Evolutionary conservation across 192 early-diverging fungal species (phyloP).

Genomic region (Coemansia sp.): DNA sequence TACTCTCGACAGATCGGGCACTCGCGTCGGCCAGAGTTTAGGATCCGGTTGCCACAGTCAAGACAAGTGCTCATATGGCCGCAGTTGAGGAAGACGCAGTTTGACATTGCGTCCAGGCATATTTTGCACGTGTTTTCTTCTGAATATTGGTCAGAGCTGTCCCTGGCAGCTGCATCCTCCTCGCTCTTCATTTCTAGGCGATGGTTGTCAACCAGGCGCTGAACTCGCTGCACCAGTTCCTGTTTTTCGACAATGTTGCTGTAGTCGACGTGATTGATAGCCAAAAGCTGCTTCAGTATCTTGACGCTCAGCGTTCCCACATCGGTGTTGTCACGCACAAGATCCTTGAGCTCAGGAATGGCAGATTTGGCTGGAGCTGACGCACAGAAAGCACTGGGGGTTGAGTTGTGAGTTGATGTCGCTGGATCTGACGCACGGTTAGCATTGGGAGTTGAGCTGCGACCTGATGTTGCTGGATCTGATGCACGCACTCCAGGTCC

Average conservation of each 20-base stretch:
- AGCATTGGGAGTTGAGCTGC: not conserved
- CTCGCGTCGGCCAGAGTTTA: constrained; percentile 58
- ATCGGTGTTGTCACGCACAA: constrained; percentile 56
- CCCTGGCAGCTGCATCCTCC: constrained; percentile 19
- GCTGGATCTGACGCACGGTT: not conserved
- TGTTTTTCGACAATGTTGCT: constrained; percentile 70
- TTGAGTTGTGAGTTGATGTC: not conserved
- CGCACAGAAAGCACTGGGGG: not conserved
- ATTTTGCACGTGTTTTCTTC: constrained; percentile 80
- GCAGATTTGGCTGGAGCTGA: not conserved
- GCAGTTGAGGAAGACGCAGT: constrained; percentile 84
- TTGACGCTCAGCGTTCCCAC: constrained; percentile 63
- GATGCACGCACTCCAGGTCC: not conserved
- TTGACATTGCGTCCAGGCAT: constrained; percentile 76
- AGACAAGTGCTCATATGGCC: constrained; percentile 84
- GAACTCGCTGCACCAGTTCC: constrained; percentile 68
- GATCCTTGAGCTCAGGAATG: constrained; percentile 23
- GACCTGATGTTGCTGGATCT: not conserved
- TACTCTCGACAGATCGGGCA: constrained; percentile 81
- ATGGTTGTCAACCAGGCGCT: constrained; percentile 63
- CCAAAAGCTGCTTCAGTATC: constrained; percentile 66
- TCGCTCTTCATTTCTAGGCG: constrained; percentile 57
- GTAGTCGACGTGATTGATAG: constrained; percentile 64
- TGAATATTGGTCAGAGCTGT: constrained; percentile 8
- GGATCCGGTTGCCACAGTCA: constrained; percentile 65